Base-by-base conservation (phyloP, 257 asterid genomes). In the Nemophila menziesii region DNA sequence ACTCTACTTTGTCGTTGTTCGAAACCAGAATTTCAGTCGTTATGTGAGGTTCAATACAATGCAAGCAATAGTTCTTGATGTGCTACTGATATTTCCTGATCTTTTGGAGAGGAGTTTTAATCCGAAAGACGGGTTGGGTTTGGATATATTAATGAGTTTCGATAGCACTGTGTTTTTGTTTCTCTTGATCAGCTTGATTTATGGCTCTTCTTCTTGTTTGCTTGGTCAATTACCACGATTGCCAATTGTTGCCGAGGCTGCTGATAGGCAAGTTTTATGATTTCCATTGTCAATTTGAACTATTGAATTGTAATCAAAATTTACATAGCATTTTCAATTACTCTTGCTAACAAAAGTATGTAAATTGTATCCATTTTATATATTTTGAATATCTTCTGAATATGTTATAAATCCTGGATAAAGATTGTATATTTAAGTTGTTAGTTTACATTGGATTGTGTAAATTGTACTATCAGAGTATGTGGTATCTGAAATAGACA, bases 61-160 rank as follows among this genome's bases (percentile, higher is more conserved):
- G 97, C 97, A 89, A 75, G 95, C 98, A 14, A 80, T 89, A 22
- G 98, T 84, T 38, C 98, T 89, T 18, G 95, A 89, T 27, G 95
- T 89, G 69, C 77, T 89, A 5, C 51, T 89, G 74, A 90, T 90
- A 4, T 85, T 90, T 41, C 99, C 96, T 10, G 99, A 85, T 64
- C 75, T 90, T 5, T 33, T 90, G 70, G 99, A 85, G 77, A 72
- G 99, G 75, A 52, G 63, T 19, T 90, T 71, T 40, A 81, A 65
- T 61, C 94, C 99, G 2, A 74, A 39, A 15, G 96, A 81, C 22
- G 99, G 99, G 27, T 57, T 85, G 27, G 96, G 93, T 0, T 71
- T 85, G 83, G 96, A 81, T 54, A 37, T 85, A 56, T 20, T 90
- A 73, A 85, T 85, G 96, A 81, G 96, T 51, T 63, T 90, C 60